Conservation (phyloP, 768 basidiomycete genomes). For the Boletus rubescentipes region DNA sequence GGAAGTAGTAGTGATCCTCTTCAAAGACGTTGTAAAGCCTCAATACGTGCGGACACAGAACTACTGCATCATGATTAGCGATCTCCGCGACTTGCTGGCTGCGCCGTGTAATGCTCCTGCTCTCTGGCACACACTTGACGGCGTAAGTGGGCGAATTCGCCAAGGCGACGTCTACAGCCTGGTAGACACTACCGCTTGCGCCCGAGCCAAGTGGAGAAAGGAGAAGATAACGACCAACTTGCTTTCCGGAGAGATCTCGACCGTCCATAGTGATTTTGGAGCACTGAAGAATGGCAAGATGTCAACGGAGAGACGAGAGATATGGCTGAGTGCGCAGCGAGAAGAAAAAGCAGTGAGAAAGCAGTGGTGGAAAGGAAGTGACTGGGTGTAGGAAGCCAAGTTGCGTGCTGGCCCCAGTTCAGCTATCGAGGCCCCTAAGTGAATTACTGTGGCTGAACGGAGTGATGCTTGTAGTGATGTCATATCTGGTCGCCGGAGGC, state of each 20-base stretch:
- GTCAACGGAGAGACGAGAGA: background rate
- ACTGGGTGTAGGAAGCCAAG: background rate
- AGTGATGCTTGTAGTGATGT: background rate
- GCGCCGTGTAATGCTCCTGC: conserved; percentile 48
- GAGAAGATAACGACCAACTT: conserved; percentile 62
- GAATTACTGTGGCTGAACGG: background rate
- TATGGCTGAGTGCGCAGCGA: background rate
- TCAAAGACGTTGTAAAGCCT: conserved; percentile 61
- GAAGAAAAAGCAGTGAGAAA: background rate
- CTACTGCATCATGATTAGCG: conserved; percentile 45
- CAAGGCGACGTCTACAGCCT: conserved; percentile 54
- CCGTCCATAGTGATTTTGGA: background rate
- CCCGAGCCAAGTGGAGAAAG: conserved; percentile 66
- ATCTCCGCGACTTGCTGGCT: conserved; percentile 71
- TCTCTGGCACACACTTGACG: conserved; percentile 70
- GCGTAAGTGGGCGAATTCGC: conserved; percentile 49
- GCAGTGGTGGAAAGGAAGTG: background rate
- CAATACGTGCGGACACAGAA: conserved; percentile 54
- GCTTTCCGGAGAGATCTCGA: conserved; percentile 49
- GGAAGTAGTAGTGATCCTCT: conserved; percentile 59
- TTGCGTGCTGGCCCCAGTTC: background rate
- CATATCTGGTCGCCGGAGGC: background rate
- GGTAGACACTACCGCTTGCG: conserved; percentile 77
- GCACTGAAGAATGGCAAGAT: background rate
- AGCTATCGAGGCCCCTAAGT: background rate